A percentile compares a stretch with the other conserved stretches of the same genome.
Conservation (phyloP, 306 rosid genomes). For the Acacia melanoxylon region DNA sequence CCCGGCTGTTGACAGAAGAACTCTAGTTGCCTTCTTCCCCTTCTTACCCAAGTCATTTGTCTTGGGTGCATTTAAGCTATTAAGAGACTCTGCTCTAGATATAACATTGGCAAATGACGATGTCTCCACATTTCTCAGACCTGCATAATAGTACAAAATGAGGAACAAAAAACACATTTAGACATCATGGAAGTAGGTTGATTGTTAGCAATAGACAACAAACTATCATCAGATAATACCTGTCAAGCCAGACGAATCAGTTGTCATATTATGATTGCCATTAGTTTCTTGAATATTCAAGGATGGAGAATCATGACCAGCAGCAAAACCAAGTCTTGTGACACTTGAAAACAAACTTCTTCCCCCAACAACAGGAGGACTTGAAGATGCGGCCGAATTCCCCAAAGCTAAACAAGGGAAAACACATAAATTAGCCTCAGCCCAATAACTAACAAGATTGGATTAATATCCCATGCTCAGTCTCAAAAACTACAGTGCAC, state of each 20-base stretch:
- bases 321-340: conserved; percentile 90
- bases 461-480: background rate
- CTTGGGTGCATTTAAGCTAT: conserved; percentile 53
- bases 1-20: conserved; percentile 84
- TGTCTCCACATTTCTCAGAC: conserved; percentile 49
- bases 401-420: conserved; percentile 69
- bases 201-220: conserved; percentile 1
- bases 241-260: conserved; percentile 43
- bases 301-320: conserved; percentile 89
- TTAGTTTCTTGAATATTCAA: conserved; percentile 64
- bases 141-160: conserved; percentile 29
- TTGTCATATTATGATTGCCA: conserved; percentile 27
- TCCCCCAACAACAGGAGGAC: conserved; percentile 76
- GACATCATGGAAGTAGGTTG: background rate
- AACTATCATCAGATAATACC: conserved; percentile 40
- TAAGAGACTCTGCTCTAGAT: conserved; percentile 58
- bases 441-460: background rate
- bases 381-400: conserved; percentile 60
- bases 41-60: conserved; percentile 74
- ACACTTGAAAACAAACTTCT: conserved; percentile 81
- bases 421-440: conserved; percentile 14
- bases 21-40: conserved; percentile 80
- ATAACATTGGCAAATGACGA: conserved; percentile 71
- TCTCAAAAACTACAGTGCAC: conserved; percentile 14
- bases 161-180: conserved; percentile 1